Base-by-base conservation (phyloP, 2,329 filamentous ascomycete species). In the Aplosporella prunicola region DNA sequence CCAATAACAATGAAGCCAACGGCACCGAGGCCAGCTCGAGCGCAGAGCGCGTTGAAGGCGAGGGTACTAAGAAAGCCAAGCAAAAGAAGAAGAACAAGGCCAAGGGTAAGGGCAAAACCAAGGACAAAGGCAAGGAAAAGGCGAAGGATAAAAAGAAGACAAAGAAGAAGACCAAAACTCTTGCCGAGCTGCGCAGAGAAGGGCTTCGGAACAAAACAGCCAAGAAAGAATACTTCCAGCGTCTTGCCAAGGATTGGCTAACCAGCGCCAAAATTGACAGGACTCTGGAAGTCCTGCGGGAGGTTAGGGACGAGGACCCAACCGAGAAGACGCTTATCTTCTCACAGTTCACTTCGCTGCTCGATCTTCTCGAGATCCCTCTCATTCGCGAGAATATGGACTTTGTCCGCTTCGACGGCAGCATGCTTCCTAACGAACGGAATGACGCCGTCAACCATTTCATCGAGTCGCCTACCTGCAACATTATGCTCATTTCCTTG, bases 291-390 rank as follows among this genome's bases (percentile, higher is more conserved):
- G 67, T 88, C 5, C 62, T 89, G 9, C 53, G 63, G 9, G 55
- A 62, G 10, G 68, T 76, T 40, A 58, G 66, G 37, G 50, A 50
- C n/a, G 58, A 61, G 8, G 62, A 66, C 20, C 51, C 72, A 3
- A 71, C 69, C 2, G 80, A 86, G 55, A 89, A 89, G 58, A 84
- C 80, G 0, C 80, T 91, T 37, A 72, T 91, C 44, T 91, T 91
- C 62, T 83, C 78, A 40, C 82, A 87, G 49, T 91, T 83, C 63
- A 88, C 84, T 0, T 78, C 81, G 0, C 67, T 89, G 13, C 73
- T 91, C 2, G 83, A 89, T 56, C 68, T 89, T 5, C 64, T 89
- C 11, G 81, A 89, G 57, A 71, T 88, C 5, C 79, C 81, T 0
- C 73, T 89, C 43, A 62, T 66, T 39, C 63, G 71, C n/a, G 63